Evolutionary conservation across 2,329 filamentous ascomycete genomes (phyloP).

Genomic region (Arthrobotrys sphaeroides): DNA sequence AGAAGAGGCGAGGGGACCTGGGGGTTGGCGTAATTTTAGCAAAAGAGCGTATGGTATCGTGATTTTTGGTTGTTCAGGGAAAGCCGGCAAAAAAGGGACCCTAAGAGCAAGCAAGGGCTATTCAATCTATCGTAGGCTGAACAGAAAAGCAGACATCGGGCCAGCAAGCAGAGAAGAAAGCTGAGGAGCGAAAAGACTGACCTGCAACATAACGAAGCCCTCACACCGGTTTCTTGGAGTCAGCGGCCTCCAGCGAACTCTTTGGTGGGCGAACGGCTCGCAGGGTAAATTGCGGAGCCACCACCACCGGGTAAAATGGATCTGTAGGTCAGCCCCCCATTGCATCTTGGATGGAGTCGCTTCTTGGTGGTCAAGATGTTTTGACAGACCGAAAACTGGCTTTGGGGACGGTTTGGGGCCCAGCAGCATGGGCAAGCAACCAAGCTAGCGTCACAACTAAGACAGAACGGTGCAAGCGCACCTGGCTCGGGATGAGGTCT

Average conservation of each 20-base stretch:
- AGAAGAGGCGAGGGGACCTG: conserved; percentile 2
- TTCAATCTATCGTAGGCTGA: conserved; percentile 51
- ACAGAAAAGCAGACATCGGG: conserved; percentile 7
- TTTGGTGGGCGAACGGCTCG: conserved; percentile 40
- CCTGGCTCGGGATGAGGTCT: conserved; percentile 14
- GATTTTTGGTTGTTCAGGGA: conserved; percentile 1
- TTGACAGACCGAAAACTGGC: conserved; percentile 23
- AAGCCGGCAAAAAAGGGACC: conserved; percentile 26
- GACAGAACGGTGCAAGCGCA: conserved; percentile 30
- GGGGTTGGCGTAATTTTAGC: conserved; percentile 24
- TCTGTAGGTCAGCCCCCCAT: conserved; percentile 46
- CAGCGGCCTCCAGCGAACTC: conserved; percentile 16
- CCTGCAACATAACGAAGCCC: conserved; percentile 22
- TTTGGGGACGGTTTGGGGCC: conserved; percentile 15
- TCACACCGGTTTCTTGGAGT: conserved; percentile 26
- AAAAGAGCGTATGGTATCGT: conserved; percentile 24
- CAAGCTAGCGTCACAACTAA: conserved; percentile 31
- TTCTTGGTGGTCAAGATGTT: conserved; percentile 21
- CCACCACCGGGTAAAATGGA: conserved; percentile 48
- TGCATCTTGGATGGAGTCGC: conserved; percentile 32
- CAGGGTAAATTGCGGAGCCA: conserved; percentile 51
- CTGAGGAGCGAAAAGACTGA: not conserved
- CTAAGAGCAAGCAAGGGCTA: conserved; percentile 9
- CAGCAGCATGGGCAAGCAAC: conserved; percentile 24
- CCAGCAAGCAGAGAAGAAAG: not conserved